Evolutionary conservation across 805 yeast genomes (phyloP).

Genomic region (Sungouiella thailandica): DNA sequence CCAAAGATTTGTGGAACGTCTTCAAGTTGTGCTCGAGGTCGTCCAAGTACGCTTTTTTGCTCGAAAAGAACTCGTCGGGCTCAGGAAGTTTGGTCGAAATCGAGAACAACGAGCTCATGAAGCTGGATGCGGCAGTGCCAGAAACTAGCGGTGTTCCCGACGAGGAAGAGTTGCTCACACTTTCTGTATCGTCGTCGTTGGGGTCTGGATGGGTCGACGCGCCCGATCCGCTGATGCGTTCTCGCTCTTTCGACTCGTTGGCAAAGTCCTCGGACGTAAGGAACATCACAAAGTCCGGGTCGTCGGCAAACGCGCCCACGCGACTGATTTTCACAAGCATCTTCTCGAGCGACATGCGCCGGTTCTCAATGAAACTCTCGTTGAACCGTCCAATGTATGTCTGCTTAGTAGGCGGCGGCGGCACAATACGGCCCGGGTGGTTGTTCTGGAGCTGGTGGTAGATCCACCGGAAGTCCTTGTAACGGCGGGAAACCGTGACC

Average conservation of each 20-base stretch:
- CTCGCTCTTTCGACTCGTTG: conserved; percentile 66
- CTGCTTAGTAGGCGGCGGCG: conserved; percentile 91
- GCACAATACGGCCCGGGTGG: conserved; percentile 86
- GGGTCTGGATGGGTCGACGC: too few species aligned
- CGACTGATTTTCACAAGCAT: conserved; percentile 75
- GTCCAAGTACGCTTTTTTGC: conserved; percentile 64
- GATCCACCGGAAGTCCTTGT: conserved; percentile 90
- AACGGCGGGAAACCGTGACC: conserved; percentile 66
- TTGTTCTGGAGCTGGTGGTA: conserved; percentile 81
- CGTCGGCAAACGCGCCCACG: conserved; percentile 54
- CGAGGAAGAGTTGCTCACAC: conserved; percentile 32
- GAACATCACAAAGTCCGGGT: conserved; percentile 74
- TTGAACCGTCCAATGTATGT: conserved; percentile 90
- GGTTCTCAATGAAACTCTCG: conserved; percentile 80
- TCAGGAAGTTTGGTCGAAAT: conserved; percentile 66
- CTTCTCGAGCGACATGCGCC: conserved; percentile 77
- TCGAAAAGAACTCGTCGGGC: conserved; percentile 71
- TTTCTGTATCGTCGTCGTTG: conserved; percentile 35
- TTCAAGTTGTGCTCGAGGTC: conserved; percentile 68
- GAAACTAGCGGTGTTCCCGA: conserved; percentile 16
- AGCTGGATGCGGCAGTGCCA: conserved; percentile 42
- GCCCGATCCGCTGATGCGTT: conserved; percentile 47
- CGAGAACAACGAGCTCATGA: conserved; percentile 69
- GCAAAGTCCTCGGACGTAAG: conserved; percentile 68
- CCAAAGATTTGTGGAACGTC: conserved; percentile 65